Base-by-base conservation (phyloP, 2,329 filamentous ascomycete species). In the Aspergillus sp. region DNA sequence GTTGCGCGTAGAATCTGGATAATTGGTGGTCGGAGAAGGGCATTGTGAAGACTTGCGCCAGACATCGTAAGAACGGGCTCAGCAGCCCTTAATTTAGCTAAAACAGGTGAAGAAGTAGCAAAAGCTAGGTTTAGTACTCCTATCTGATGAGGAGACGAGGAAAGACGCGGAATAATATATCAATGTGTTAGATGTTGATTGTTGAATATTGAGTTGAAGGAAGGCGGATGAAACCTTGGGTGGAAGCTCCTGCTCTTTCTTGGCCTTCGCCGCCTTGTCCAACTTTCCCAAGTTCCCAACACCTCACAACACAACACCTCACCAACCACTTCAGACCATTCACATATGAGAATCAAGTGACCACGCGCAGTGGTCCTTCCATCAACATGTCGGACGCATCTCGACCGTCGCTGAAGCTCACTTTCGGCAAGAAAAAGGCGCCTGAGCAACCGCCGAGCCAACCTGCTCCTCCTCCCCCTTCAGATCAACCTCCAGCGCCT, bases 1-100 rank as follows among this genome's bases (percentile, higher is more conserved):
- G 91, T 89, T 31, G 93, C 91, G 70, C 93, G 91, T 52, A 98
- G 86, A 68, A 96, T 93, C 76, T 97, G 92, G 57, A 98, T 86
- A 60, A 97, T 86, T 48, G 88, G 88, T 2, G 93, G 93, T 43
- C 92, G 91, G 57, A 98, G 83, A 62, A 96, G 87, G 60, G 90
- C 88, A 75, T 91, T 88, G 77, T 89, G 84, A 49, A 90, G 79
- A 60, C 79, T 75, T 56, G 76, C 73, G 46, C 77, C 74, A 15
- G 79, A 76, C 74, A 81, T 82, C 69, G 64, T 76, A 64, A 39
- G 27, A 43, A 44, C 31, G 17, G 31, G 27, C 31, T 21, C 11
- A 48, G 23, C 27, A 47, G 43, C 43, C 33, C 33, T 33, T 40
- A 37, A 40, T 37, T 21, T 17, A 40, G 33, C 35, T 19, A 6